A percentile compares a stretch with the other conserved stretches of the same genome.
Evolutionary conservation across 768 basidiomycete species (phyloP).

Genomic region (Phlegmacium glaucopus): DNA sequence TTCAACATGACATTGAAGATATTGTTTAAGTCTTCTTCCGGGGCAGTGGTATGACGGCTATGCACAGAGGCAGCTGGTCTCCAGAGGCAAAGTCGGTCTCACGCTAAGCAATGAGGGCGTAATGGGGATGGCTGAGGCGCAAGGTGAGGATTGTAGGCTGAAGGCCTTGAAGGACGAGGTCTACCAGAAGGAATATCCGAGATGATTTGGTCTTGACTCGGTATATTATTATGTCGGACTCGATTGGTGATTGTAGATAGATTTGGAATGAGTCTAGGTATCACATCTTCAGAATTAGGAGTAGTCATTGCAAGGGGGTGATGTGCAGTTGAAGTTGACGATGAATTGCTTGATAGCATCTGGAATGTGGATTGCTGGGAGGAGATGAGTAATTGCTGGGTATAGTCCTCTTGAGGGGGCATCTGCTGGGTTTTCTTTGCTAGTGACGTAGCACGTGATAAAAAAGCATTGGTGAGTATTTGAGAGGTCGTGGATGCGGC

Average conservation of each 20-base stretch:
- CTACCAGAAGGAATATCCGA: too few species aligned
- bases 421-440: constrained; percentile 34
- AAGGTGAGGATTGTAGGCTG: neutral
- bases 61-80: constrained; percentile 2
- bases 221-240: too few species aligned
- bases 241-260: too few species aligned
- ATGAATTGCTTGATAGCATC: constrained; percentile 17
- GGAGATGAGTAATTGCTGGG: constrained; percentile 13
- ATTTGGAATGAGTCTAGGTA: too few species aligned
- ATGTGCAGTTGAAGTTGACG: constrained; percentile 18
- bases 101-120: constrained; percentile 24
- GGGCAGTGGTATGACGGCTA: neutral
- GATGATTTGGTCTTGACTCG: too few species aligned
- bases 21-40: constrained; percentile 15
- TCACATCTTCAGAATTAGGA: too few species aligned
- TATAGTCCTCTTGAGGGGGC: constrained; percentile 32
- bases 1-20: constrained; percentile 21
- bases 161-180: too few species aligned
- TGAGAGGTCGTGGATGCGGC: constrained; percentile 9
- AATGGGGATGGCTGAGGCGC: constrained; percentile 7
- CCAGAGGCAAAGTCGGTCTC: constrained; percentile 25
- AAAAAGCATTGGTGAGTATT: constrained; percentile 2
- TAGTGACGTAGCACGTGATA: constrained; percentile 28
- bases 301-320: too few species aligned
- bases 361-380: constrained; percentile 30